A percentile compares a stretch with the other conserved stretches of the same genome.
These are phyloP conservation scores for Ascodesmis nigricans DNA, from an alignment of 495 filamentous ascomycete species.

Conservation along the genomic window DNA sequence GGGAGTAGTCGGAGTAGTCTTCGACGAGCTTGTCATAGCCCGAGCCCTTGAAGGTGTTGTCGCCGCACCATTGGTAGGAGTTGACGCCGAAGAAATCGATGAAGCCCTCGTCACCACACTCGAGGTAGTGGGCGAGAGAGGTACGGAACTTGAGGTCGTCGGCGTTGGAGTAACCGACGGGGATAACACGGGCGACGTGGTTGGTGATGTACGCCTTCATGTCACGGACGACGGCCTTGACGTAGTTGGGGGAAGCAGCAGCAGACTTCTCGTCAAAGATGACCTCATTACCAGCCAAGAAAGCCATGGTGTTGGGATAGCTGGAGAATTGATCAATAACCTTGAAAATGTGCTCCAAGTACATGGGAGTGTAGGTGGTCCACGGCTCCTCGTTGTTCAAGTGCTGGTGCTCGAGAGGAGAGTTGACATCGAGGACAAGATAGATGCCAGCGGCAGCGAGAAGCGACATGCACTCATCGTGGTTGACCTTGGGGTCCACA, in stretches of 20 bases:
- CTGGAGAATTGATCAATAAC: constrained; percentile 48
- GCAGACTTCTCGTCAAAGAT: constrained; percentile 48
- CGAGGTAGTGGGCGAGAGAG: constrained; percentile 82
- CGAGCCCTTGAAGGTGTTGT: constrained; percentile 50
- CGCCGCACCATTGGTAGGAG: constrained; percentile 90
- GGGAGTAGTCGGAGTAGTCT: constrained; percentile 69
- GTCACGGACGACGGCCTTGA: constrained; percentile 65
- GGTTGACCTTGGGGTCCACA: constrained; percentile 37
- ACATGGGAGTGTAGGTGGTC: constrained; percentile 24
- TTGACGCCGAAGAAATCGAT: constrained; percentile 80
- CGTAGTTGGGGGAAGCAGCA: constrained; percentile 44
- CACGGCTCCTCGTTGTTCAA: constrained; percentile 20
- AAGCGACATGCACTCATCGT: constrained; percentile 41
- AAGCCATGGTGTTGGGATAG: constrained; percentile 49
- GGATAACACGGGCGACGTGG: constrained; percentile 25
- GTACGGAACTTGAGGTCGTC: constrained; percentile 70
- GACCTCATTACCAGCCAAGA: constrained; percentile 59
- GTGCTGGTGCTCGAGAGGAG: constrained; percentile 30
- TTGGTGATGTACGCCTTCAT: constrained; percentile 52
- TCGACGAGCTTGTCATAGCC: constrained; percentile 84
- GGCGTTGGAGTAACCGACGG: constrained; percentile 28
- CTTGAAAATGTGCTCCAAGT: constrained; percentile 49
- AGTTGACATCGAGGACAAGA: constrained; percentile 26
- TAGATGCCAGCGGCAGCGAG: constrained; percentile 49
- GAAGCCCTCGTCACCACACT: constrained; percentile 84